Conservation (phyloP, 306 rosid species). For the Dryas octopetala region DNA sequence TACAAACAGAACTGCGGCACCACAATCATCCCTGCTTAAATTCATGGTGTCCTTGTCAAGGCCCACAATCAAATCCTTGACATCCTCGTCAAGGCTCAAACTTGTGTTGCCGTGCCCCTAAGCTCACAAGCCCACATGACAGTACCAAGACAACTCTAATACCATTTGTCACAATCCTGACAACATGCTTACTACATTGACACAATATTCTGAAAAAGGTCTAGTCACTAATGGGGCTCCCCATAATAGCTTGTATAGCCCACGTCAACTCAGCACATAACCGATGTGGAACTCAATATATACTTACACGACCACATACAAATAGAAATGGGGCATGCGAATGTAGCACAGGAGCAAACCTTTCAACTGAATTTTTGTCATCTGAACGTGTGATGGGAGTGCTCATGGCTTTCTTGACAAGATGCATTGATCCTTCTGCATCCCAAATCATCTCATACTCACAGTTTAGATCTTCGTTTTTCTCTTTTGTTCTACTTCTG, state of each 20-base stretch:
- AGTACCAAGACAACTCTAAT: too few species aligned
- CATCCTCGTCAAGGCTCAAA: too few species aligned
- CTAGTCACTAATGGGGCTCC: not conserved
- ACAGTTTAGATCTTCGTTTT: slow-evolving; percentile 64
- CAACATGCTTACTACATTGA: not conserved
- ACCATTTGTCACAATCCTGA: not conserved
- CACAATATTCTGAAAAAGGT: not conserved
- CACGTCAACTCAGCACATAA: not conserved
- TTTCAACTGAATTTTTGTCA: slow-evolving; percentile 53
- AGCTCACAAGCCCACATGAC: too few species aligned
- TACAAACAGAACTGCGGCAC: too few species aligned
- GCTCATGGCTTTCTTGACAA: slow-evolving; percentile 62
- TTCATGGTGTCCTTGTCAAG: too few species aligned
- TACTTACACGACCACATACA: not conserved
- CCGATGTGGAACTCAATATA: not conserved
- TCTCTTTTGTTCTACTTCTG: slow-evolving; percentile 55
- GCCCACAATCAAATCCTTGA: too few species aligned
- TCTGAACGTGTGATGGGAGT: slow-evolving; percentile 35
- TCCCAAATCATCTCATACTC: slow-evolving; percentile 89
- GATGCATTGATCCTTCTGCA: slow-evolving; percentile 83
- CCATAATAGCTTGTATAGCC: not conserved
- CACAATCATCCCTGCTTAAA: too few species aligned
- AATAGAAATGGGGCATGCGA: not conserved
- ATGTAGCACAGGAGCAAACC: slow-evolving; percentile 40
- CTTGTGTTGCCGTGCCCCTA: too few species aligned